These are phyloP conservation scores for Albugo laibachii DNA, from an alignment of 352 stramenopile genomes.

Conservation along the genomic window DNA sequence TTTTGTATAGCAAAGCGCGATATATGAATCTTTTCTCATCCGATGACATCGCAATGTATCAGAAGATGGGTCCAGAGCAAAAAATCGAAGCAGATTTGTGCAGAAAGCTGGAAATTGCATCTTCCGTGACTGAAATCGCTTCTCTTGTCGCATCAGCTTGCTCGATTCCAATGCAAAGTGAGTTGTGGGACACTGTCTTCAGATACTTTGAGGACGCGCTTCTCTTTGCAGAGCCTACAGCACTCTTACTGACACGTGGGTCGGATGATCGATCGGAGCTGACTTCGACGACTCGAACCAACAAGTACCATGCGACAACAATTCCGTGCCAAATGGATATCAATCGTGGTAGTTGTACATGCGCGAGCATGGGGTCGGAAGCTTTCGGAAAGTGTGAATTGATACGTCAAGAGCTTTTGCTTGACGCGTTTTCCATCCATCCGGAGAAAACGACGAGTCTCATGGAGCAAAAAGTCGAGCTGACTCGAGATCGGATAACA, in stretches of 20 bases:
- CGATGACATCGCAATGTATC: slow-evolving; percentile 34
- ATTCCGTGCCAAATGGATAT: slow-evolving; percentile 41
- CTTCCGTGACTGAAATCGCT: slow-evolving; percentile 34
- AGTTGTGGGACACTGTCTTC: slow-evolving; percentile 55
- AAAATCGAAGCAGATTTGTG: slow-evolving; percentile 51
- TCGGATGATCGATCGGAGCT: slow-evolving; percentile 73
- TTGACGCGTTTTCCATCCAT: slow-evolving; percentile 70
- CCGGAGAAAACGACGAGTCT: slow-evolving; percentile 46
- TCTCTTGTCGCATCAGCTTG: slow-evolving; percentile 39
- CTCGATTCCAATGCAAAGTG: slow-evolving; percentile 46
- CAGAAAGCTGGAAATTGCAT: slow-evolving; percentile 32
- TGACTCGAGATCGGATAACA: slow-evolving; percentile 30
- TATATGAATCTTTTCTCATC: slow-evolving; percentile 60
- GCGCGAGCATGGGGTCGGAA: slow-evolving; percentile 51
- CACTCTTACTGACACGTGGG: slow-evolving; percentile 59
- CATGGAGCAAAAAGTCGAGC: slow-evolving; percentile 48
- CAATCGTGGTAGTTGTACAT: slow-evolving; percentile 64
- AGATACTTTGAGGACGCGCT: slow-evolving; percentile 55
- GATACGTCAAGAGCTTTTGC: slow-evolving; percentile 46
- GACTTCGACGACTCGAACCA: slow-evolving; percentile 51
- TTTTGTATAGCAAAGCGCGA: slow-evolving; percentile 71
- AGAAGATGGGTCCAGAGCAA: slow-evolving; percentile 21
- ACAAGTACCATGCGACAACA: slow-evolving; percentile 80
- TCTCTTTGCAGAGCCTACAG: slow-evolving; percentile 67
- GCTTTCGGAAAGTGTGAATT: slow-evolving; percentile 42